These are phyloP conservation scores for Escallonia rubra DNA, from an alignment of 129 eudicot species.

Conservation along the genomic window DNA sequence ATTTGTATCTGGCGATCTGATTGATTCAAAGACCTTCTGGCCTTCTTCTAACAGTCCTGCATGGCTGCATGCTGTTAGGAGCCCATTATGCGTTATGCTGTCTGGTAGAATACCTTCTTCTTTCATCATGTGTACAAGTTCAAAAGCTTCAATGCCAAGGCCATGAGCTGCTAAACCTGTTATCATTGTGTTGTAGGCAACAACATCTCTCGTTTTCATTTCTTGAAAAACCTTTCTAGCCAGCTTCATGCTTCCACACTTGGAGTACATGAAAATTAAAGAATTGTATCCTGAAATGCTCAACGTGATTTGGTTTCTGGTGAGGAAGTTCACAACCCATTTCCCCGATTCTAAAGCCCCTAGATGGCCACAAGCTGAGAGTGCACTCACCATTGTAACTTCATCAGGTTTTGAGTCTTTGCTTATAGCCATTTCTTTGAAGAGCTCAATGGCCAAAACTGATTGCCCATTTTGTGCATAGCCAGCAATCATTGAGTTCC, in stretches of 20 bases:
- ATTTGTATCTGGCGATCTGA: constrained; percentile 57
- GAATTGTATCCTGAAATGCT: constrained; percentile 69
- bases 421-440: constrained; percentile 45
- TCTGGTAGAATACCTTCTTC: constrained; percentile 57
- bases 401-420: constrained; percentile 52
- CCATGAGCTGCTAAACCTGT: constrained; percentile 84
- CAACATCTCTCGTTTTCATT: constrained; percentile 61
- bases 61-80: constrained; percentile 85
- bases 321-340: constrained; percentile 39
- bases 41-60: constrained; percentile 70
- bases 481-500: constrained; percentile 86
- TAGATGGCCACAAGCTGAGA: constrained; percentile 84
- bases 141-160: constrained; percentile 48
- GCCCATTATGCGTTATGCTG: constrained; percentile 63
- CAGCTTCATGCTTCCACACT: constrained; percentile 69
- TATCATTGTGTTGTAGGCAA: constrained; percentile 67
- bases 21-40: constrained; percentile 49
- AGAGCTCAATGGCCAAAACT: constrained; percentile 49
- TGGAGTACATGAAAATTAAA: constrained; percentile 74
- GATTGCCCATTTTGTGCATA: constrained; percentile 86
- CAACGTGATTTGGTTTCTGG: constrained; percentile 25
- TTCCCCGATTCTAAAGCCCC: constrained; percentile 82
- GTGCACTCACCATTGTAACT: constrained; percentile 71
- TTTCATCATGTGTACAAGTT: constrained; percentile 52
- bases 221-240: constrained; percentile 47